Conservation (phyloP, 495 filamentous ascomycete species). For the Eremomyces bilateralis region DNA sequence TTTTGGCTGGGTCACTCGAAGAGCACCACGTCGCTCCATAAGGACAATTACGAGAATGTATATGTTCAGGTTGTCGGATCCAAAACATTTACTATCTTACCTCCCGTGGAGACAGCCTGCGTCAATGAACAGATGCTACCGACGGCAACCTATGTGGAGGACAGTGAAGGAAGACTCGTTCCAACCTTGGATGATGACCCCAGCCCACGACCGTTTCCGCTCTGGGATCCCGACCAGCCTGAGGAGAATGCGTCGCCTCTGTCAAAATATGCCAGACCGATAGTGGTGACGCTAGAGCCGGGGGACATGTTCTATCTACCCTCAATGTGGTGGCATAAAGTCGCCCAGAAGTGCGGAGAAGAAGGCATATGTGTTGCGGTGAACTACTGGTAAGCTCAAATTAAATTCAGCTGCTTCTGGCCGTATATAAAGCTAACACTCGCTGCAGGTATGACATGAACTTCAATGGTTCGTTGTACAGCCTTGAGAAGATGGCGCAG, state of each 20-base stretch:
- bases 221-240: constrained; percentile 47
- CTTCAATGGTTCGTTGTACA: background rate
- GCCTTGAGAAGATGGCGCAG: background rate
- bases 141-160: constrained; percentile 27
- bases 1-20: constrained; percentile 49
- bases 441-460: too few relatives aligned
- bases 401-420: too few relatives aligned
- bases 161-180: constrained; percentile 10
- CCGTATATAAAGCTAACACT: too few relatives aligned
- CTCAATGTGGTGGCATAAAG: constrained; percentile 54
- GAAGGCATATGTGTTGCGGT: constrained; percentile 51
- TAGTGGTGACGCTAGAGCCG: constrained; percentile 37
- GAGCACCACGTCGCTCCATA: constrained; percentile 46
- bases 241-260: constrained; percentile 25
- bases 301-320: constrained; percentile 71
- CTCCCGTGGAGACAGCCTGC: constrained; percentile 37
- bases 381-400: constrained; percentile 55
- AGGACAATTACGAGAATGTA: constrained; percentile 64
- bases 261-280: constrained; percentile 29
- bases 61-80: constrained; percentile 48
- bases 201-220: constrained; percentile 35
- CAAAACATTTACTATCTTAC: constrained; percentile 51
- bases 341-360: constrained; percentile 37
- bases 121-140: constrained; percentile 34
- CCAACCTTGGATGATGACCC: background rate